phyloP scores from a whole-genome alignment of 306 rosid genomes.

The Macrotyloma uniflorum region DNA sequence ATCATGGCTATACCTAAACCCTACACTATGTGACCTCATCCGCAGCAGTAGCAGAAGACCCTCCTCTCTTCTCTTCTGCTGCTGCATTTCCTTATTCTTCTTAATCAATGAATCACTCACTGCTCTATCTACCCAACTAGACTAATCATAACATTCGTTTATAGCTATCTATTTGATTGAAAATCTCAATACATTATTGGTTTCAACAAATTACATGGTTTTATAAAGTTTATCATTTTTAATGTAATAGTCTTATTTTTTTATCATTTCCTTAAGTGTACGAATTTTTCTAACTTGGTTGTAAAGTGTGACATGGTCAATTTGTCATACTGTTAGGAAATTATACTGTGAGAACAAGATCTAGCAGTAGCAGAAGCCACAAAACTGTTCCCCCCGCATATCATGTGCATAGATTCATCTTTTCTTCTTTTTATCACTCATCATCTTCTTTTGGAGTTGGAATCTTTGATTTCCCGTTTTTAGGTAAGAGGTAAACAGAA shows the following conservation, averaged over 20 bases:
- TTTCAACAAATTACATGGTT: neutral
- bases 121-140: conserved; percentile 35
- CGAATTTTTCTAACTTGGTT: neutral
- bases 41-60: conserved; percentile 3
- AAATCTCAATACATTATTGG: neutral
- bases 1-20: conserved; percentile 36
- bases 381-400: conserved; percentile 43
- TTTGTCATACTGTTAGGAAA: neutral
- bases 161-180: neutral
- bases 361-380: conserved; percentile 48
- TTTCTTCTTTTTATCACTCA: conserved; percentile 27
- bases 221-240: neutral
- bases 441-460: conserved; percentile 34
- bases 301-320: neutral
- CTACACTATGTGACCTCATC: conserved; percentile 23
- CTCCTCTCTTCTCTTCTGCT: conserved; percentile 28
- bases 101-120: conserved; percentile 19
- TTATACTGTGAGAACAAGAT: conserved; percentile 42
- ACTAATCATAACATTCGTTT: conserved; percentile 17
- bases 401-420: conserved; percentile 61
- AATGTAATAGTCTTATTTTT: no score
- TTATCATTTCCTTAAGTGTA: neutral
- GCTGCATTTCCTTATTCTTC: conserved; percentile 19
- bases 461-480: conserved; percentile 32
- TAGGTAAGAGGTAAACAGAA: conserved; percentile 30